Evolutionary conservation across 108 stramenopile genomes (phyloP), one percentile per base, ranked within the genome.

Genomic region (Asterionellopsis glacialis): DNA sequence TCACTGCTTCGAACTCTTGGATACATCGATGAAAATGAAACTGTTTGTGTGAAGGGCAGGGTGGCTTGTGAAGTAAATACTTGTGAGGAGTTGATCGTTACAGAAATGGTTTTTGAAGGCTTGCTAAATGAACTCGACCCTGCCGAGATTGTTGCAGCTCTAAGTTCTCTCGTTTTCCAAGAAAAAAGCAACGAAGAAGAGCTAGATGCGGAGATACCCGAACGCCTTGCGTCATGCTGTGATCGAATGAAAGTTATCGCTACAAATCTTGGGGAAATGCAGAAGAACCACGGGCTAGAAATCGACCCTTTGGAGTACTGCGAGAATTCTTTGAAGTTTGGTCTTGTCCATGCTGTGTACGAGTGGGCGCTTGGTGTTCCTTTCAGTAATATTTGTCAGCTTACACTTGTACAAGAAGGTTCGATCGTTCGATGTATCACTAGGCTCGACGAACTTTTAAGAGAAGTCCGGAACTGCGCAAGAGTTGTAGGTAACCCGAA

Each of bases 321-420:
- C 25, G 88, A 80, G 45, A 68, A 66, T 1, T 77, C 73, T 21
- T 77, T 98, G 23, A 95, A 97, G 50, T 96, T 97, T 64, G 98
- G 96, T n/a, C 75, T 97, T 38, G 91, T 94, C 33, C 90, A 94
- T 56, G 97, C 95, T 15, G 96, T 97, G 9, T 96, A 98, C 61
- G 95, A 96, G 68, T 99, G 98, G 98, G 98, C 98, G 2, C 70
- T 94, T 33, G 97, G 97, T 0, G 92, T 97, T 26, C 86, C 93
- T 0, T 99, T 99, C 64, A 93, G 64, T 57, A 79, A 84, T 38
- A 91, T 96, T 47, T 86, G 83, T 58, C 81, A 90, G 54, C 67
- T 98, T 42, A 99, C 97, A 25, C 69, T 71, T 39, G 91, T 96
- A 0, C 96, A 97, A 67, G 98, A 99, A 64, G 98, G 98, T 14